Percentiles rank a stretch among this genome's conserved stretches.
Conservation (phyloP, 495 filamentous ascomycete genomes). For the Paragyromitra xinjiangensis region DNA sequence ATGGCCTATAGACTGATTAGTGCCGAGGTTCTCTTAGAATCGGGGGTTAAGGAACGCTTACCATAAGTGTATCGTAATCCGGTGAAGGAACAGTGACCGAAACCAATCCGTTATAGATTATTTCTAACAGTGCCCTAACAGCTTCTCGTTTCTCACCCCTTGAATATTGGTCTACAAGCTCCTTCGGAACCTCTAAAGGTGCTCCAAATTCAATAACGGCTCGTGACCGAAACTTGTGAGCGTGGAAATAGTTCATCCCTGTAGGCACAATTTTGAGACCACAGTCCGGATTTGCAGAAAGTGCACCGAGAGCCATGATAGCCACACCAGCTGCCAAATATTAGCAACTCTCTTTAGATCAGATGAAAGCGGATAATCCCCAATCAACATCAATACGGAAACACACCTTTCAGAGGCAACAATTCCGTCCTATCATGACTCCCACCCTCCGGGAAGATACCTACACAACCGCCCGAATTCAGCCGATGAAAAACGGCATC, state of each 20-base stretch:
- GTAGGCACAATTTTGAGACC: constrained; percentile 99
- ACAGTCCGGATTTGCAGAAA: constrained; percentile 86
- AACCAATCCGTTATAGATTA: constrained; percentile 81
- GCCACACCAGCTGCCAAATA: constrained; percentile 77
- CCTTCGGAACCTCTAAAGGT: constrained; percentile 80
- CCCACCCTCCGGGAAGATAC: constrained; percentile 97
- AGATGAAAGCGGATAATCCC: neutral
- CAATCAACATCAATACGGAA: constrained; percentile 11
- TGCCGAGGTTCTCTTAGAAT: neutral
- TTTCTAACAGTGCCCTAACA: constrained; percentile 81
- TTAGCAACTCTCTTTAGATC: constrained; percentile 46
- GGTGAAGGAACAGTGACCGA: constrained; percentile 92
- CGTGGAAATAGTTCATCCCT: constrained; percentile 99
- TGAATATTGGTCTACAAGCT: constrained; percentile 86
- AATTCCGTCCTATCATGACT: constrained; percentile 96
- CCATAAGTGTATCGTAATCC: constrained; percentile 97
- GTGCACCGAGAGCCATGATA: constrained; percentile 94
- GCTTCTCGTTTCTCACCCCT: constrained; percentile 83
- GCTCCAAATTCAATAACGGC: constrained; percentile 96
- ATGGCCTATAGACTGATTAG: constrained; percentile 69
- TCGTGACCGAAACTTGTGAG: constrained; percentile 96
- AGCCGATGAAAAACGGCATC: constrained; percentile 87
- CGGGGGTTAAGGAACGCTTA: constrained; percentile 58
- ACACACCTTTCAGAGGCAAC: constrained; percentile 83
- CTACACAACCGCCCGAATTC: constrained; percentile 83